phyloP scores from a whole-genome alignment of 352 stramenopile genomes.

The Halophytophthora batemanensis region DNA sequence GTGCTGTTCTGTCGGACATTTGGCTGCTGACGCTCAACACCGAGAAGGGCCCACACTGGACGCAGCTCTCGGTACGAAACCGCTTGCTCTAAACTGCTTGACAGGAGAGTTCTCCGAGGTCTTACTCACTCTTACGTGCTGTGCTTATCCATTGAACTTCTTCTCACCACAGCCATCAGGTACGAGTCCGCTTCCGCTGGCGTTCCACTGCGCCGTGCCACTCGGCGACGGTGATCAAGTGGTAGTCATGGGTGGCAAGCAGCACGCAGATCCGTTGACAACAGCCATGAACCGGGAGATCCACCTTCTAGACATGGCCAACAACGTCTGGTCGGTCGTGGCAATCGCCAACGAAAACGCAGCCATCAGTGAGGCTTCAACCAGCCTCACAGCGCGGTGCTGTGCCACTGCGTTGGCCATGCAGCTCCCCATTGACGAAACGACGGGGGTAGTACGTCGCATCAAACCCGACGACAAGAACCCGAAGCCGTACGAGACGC shows the following conservation, averaged over 20 bases:
- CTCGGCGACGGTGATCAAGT: slow-evolving; percentile 35
- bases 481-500: slow-evolving; percentile 14
- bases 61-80: slow-evolving; percentile 31
- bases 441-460: slow-evolving; percentile 14
- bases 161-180: slow-evolving; percentile 36
- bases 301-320: slow-evolving; percentile 45
- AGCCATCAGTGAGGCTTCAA: slow-evolving; percentile 1
- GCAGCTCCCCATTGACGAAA: slow-evolving; percentile 27
- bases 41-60: slow-evolving; percentile 27
- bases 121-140: slow-evolving; percentile 1
- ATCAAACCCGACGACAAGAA: slow-evolving; percentile 17
- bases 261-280: slow-evolving; percentile 4
- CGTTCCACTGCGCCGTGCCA: slow-evolving; percentile 38
- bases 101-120: background rate
- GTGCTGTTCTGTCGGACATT: slow-evolving; percentile 35
- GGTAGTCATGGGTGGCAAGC: slow-evolving; percentile 46
- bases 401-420: slow-evolving; percentile 31
- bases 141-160: background rate
- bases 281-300: slow-evolving; percentile 33
- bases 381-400: slow-evolving; percentile 26
- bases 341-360: slow-evolving; percentile 5
- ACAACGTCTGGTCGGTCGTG: slow-evolving; percentile 43
- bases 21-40: slow-evolving; percentile 41
- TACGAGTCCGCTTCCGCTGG: slow-evolving; percentile 47
- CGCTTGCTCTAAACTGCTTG: slow-evolving; percentile 1